These are phyloP conservation scores for Phlebopus sp. DNA, from an alignment of 1,284 basidiomycete species.

Conservation along the genomic window DNA sequence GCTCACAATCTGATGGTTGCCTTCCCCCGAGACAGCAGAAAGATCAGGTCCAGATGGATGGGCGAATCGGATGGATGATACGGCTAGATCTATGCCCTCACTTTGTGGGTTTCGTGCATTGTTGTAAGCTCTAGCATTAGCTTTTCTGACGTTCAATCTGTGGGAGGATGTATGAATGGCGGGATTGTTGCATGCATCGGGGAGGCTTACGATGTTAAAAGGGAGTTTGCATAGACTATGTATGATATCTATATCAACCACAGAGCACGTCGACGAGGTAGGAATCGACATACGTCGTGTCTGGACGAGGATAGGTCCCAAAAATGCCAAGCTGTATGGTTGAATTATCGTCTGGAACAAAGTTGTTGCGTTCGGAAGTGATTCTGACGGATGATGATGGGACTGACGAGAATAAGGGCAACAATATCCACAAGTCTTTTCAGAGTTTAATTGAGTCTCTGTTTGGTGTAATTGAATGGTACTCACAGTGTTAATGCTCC, in stretches of 20 bases:
- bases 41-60: neutral
- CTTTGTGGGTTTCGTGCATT: neutral
- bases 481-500: conserved; percentile 26
- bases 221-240: conserved; percentile 29
- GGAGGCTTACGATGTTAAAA: conserved; percentile 26
- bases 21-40: neutral
- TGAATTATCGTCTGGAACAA: conserved; percentile 14
- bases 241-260: neutral
- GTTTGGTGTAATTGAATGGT: neutral
- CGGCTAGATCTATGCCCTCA: conserved; percentile 10
- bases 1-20: neutral
- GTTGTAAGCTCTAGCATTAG: conserved; percentile 14
- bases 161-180: neutral
- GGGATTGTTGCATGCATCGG: too few relatives aligned
- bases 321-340: conserved; percentile 19
- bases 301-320: conserved; percentile 26
- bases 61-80: conserved; percentile 23
- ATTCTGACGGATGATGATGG: too few relatives aligned
- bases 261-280: neutral
- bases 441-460: neutral
- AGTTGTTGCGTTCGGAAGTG: neutral
- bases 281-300: conserved; percentile 22
- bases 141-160: conserved; percentile 28
- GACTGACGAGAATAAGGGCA: conserved; percentile 27
- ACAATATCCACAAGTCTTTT: conserved; percentile 27